phyloP scores from a whole-genome alignment of 108 stramenopile species.

The Conticribra guillardii region DNA sequence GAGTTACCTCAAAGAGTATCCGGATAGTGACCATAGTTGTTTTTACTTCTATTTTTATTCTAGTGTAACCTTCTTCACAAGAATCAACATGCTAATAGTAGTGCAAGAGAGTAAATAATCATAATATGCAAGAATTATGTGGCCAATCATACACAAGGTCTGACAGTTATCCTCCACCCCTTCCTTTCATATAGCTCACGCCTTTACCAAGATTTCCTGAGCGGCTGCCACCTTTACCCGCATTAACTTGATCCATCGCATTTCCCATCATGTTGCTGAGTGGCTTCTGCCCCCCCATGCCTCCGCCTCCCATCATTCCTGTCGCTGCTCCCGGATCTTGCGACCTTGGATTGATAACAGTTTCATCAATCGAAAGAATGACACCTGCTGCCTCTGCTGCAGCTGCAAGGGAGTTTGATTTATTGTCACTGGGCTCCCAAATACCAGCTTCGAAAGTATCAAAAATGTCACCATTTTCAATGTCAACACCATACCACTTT shows the following conservation, averaged over 20 bases:
- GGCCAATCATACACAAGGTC: too few relatives aligned
- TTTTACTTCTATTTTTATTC: too few relatives aligned
- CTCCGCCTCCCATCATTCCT: conserved; percentile 73
- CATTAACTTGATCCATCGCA: conserved; percentile 88
- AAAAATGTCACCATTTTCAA: conserved; percentile 92
- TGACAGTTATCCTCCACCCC: conserved; percentile 45
- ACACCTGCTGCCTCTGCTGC: conserved; percentile 98
- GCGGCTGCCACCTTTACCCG: conserved; percentile 73
- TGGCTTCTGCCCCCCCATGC: conserved; percentile 57
- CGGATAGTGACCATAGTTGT: too few relatives aligned
- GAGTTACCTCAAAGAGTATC: too few relatives aligned
- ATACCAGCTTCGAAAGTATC: conserved; percentile 95
- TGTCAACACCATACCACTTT: conserved; percentile 98
- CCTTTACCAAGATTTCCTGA: conserved; percentile 84
- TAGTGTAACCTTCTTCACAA: too few relatives aligned
- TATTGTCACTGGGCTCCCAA: conserved; percentile 99
- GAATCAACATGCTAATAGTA: not conserved
- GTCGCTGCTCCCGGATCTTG: conserved; percentile 85
- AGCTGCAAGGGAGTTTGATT: conserved; percentile 89
- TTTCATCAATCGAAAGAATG: conserved; percentile 98
- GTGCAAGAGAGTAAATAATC: not conserved
- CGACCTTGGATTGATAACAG: conserved; percentile 94
- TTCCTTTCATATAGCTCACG: conserved; percentile 88
- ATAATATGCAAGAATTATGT: not conserved
- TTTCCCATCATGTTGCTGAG: conserved; percentile 84